Evolutionary conservation across 352 stramenopile genomes (phyloP).

Genomic region (Phytophthora palmivora): DNA sequence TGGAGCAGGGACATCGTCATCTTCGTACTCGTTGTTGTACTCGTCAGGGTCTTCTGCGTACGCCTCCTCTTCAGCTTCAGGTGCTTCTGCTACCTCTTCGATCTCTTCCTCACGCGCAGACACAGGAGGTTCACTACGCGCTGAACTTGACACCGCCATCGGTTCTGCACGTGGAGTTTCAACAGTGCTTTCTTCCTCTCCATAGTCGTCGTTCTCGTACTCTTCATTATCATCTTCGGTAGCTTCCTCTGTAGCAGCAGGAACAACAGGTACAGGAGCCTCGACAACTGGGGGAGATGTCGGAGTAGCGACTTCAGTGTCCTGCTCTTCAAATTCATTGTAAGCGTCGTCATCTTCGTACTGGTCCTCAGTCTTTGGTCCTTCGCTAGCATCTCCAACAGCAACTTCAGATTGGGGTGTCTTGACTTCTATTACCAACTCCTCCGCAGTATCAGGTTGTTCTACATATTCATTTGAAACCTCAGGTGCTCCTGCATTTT

Average conservation of each 20-base stretch:
- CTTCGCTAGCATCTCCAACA: constrained; percentile 12
- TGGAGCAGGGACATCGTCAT: constrained; percentile 29
- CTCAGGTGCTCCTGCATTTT: constrained; percentile 1
- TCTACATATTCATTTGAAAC: neutral
- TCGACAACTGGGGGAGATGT: neutral
- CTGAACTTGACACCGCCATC: neutral
- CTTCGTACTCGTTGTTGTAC: constrained; percentile 57
- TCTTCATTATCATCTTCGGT: constrained; percentile 59
- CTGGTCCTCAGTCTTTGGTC: constrained; percentile 25
- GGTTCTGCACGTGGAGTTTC: constrained; percentile 9
- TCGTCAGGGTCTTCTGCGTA: constrained; percentile 52
- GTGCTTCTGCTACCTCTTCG: constrained; percentile 24
- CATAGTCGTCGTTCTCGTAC: constrained; percentile 54
- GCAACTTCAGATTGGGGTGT: neutral
- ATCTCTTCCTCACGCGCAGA: constrained; percentile 30
- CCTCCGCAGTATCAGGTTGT: constrained; percentile 1
- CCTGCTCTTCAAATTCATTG: constrained; percentile 57
- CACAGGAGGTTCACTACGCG: constrained; percentile 6
- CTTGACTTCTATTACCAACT: constrained; percentile 4
- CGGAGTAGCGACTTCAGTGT: constrained; percentile 12
- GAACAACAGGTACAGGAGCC: neutral
- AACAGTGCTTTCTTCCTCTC: constrained; percentile 10
- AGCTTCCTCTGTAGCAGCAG: constrained; percentile 6
- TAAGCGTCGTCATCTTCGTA: constrained; percentile 53
- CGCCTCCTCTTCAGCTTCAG: constrained; percentile 18